phyloP scores from a whole-genome alignment of 2,329 filamentous ascomycete genomes.

The Scytalidium lignicola region DNA sequence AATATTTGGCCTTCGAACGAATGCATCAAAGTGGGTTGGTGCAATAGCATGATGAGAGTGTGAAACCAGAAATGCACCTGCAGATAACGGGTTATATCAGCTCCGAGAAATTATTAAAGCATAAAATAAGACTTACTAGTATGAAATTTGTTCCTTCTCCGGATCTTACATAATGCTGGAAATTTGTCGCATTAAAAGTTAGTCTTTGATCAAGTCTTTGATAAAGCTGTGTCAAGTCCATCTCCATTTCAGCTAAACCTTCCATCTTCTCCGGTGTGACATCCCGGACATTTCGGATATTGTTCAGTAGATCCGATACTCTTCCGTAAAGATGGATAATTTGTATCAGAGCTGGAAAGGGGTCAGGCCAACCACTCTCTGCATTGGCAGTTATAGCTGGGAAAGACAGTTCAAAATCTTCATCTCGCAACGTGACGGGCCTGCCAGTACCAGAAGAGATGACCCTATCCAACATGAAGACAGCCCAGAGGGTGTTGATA shows the following conservation, averaged over 20 bases:
- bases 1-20: slow-evolving; percentile 67
- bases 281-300: slow-evolving; percentile 68
- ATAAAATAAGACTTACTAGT: slow-evolving; percentile 80
- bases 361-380: slow-evolving; percentile 64
- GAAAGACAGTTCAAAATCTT: slow-evolving; percentile 78
- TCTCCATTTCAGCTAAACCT: slow-evolving; percentile 71
- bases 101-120: slow-evolving; percentile 70
- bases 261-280: slow-evolving; percentile 70
- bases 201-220: slow-evolving; percentile 69
- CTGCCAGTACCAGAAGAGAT: slow-evolving; percentile 84
- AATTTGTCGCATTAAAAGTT: slow-evolving; percentile 81
- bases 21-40: slow-evolving; percentile 77
- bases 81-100: slow-evolving; percentile 67
- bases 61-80: slow-evolving; percentile 81
- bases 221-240: slow-evolving; percentile 66
- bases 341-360: slow-evolving; percentile 74
- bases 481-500: slow-evolving; percentile 84
- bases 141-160: slow-evolving; percentile 86
- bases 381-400: slow-evolving; percentile 46
- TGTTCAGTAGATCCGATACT: slow-evolving; percentile 79
- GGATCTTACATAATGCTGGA: slow-evolving; percentile 74
- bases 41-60: slow-evolving; percentile 76
- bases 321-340: slow-evolving; percentile 84
- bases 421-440: slow-evolving; percentile 76
- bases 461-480: slow-evolving; percentile 81